A percentile compares a stretch with the other conserved stretches of the same genome.
Conservation (phyloP, 768 basidiomycete species). For the Strobilomyces echinocephalus region DNA sequence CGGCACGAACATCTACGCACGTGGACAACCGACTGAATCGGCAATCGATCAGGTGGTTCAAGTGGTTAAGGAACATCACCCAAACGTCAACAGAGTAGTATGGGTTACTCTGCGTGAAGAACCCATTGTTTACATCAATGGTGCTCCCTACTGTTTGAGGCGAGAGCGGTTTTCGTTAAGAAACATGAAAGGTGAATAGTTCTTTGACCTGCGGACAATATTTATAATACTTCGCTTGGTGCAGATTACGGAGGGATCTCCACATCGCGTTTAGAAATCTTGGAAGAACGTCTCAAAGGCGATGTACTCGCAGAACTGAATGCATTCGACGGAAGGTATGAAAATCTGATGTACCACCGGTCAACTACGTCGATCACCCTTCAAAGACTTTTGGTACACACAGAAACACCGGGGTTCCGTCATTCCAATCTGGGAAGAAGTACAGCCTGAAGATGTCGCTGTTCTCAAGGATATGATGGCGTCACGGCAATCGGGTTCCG, state of each 20-base stretch:
- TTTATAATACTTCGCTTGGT: neutral
- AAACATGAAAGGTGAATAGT: slow-evolving; percentile 79
- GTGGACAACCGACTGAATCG: slow-evolving; percentile 85
- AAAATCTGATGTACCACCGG: neutral
- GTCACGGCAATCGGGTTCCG: slow-evolving; percentile 38
- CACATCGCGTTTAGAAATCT: slow-evolving; percentile 76
- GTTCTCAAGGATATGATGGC: slow-evolving; percentile 89
- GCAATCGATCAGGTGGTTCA: slow-evolving; percentile 79
- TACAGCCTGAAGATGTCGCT: slow-evolving; percentile 61
- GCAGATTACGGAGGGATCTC: slow-evolving; percentile 95
- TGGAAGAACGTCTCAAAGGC: slow-evolving; percentile 85
- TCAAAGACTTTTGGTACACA: slow-evolving; percentile 76
- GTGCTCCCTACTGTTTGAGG: slow-evolving; percentile 84
- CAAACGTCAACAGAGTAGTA: slow-evolving; percentile 57
- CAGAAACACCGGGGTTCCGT: slow-evolving; percentile 85
- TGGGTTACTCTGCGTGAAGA: slow-evolving; percentile 96
- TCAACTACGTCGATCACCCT: neutral
- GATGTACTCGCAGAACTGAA: slow-evolving; percentile 84
- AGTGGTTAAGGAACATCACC: slow-evolving; percentile 57
- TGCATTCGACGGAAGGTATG: slow-evolving; percentile 77
- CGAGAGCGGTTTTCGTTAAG: slow-evolving; percentile 81
- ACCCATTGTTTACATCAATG: slow-evolving; percentile 89
- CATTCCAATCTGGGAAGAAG: slow-evolving; percentile 93
- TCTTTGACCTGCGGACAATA: neutral
- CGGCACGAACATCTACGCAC: slow-evolving; percentile 77